Conservation (phyloP, 1,284 basidiomycete species). For the Irpex rosettiformis region DNA sequence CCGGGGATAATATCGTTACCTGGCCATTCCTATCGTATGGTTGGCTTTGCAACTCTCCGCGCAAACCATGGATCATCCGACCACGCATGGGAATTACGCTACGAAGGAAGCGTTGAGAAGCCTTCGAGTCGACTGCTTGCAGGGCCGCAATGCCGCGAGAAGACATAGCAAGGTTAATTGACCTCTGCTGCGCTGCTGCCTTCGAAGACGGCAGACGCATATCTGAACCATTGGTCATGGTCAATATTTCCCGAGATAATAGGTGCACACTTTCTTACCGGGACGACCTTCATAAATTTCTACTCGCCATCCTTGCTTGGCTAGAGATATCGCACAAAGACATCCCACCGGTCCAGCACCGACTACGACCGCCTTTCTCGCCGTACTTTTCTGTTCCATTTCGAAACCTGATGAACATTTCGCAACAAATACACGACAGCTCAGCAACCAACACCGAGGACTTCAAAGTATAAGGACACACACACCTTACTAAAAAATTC, state of each 20-base stretch:
- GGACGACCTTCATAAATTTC: slow-evolving; percentile 87
- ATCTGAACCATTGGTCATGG: slow-evolving; percentile 41
- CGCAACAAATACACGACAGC: neutral
- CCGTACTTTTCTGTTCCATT: slow-evolving; percentile 12
- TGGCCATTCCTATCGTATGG: slow-evolving; percentile 85
- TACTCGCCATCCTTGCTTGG: slow-evolving; percentile 87
- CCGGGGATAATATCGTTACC: slow-evolving; percentile 42
- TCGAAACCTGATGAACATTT: neutral
- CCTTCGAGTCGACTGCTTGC: slow-evolving; percentile 71
- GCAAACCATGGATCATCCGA: slow-evolving; percentile 87
- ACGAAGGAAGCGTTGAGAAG: slow-evolving; percentile 73
- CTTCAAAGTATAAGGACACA: neutral
- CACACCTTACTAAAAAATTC: neutral
- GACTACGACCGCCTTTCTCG: slow-evolving; percentile 54
- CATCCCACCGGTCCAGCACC: slow-evolving; percentile 97
- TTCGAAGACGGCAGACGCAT: slow-evolving; percentile 68
- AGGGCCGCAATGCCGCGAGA: slow-evolving; percentile 89
- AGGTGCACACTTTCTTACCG: slow-evolving; percentile 45
- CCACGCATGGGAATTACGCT: slow-evolving; percentile 92
- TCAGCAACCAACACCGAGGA: neutral
- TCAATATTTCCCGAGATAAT: slow-evolving; percentile 7
- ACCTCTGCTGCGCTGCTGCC: slow-evolving; percentile 66
- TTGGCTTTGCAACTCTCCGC: slow-evolving; percentile 76
- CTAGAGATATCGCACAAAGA: slow-evolving; percentile 83
- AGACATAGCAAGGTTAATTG: slow-evolving; percentile 96